These are phyloP conservation scores for Eleusine coracana DNA, from an alignment of 176 grass and related monocot genomes.

Conservation along the genomic window DNA sequence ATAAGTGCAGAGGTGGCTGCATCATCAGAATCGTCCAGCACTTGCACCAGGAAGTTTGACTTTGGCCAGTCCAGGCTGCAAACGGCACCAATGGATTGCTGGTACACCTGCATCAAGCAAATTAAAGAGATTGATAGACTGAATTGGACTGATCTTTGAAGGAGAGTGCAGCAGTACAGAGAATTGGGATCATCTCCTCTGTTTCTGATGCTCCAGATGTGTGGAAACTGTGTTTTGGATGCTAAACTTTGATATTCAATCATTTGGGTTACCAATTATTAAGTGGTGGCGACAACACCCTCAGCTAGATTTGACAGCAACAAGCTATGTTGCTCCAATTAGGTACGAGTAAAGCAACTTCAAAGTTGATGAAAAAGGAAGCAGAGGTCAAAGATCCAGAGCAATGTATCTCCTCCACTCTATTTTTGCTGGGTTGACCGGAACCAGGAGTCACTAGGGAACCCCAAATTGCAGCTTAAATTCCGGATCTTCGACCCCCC, in stretches of 20 bases:
- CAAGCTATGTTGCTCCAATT: neutral
- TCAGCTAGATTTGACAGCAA: conserved; percentile 16
- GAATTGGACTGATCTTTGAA: conserved; percentile 21
- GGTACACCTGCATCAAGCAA: conserved; percentile 73
- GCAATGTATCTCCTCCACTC: conserved; percentile 5
- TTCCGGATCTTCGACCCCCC: conserved; percentile 24
- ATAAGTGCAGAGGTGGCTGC: conserved; percentile 62
- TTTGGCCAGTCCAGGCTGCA: conserved; percentile 85
- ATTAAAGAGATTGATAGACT: conserved; percentile 9
- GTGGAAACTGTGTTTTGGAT: neutral
- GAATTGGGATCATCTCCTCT: neutral
- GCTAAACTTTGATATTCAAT: neutral
- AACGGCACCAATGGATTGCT: conserved; percentile 83
- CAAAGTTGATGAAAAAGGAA: conserved; percentile 22
- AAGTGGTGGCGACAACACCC: conserved; percentile 12
- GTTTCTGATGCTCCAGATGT: neutral
- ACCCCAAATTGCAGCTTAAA: conserved; percentile 9
- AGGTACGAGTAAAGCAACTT: conserved; percentile 9
- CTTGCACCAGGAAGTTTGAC: conserved; percentile 69
- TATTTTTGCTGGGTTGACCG: conserved; percentile 14
- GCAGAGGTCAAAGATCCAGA: conserved; percentile 50
- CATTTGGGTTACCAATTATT: conserved; percentile 25
- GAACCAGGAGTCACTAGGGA: neutral
- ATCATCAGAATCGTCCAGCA: conserved; percentile 84
- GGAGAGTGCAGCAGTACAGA: neutral